Base-by-base conservation (phyloP, 495 filamentous ascomycete species). In the Penicillium canescens region DNA sequence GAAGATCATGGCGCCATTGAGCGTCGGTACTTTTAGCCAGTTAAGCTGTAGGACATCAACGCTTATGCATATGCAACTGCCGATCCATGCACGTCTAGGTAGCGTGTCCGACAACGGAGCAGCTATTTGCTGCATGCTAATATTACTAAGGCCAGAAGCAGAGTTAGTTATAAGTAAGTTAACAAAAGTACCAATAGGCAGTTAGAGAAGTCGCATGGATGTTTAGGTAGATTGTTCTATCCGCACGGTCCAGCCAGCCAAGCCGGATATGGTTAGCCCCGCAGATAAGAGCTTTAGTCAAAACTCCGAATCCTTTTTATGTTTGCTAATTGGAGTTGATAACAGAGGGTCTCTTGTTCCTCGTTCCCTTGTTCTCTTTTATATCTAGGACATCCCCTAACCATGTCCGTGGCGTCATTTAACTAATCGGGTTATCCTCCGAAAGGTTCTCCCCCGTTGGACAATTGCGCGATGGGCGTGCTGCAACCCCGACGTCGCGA, bases 401-500 rank as follows among this genome's bases (percentile, higher is more conserved):
- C 38, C 28, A 31, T 31, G 28, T 31, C 9, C 8, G 5, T 31
- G 28, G 28, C 28, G 24, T 26, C 24, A 18, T 18, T 18, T 7
- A 6, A 31, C 8, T 46, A 31, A 46, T 18, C 43, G 16, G 24
- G 18, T 31, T 46, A 31, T 46, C 56, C 50, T 52, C 56, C 60
- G 52, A 49, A 49, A 6, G 4, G 14, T 40, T 47, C 18, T 18
- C 11, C 42, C 14, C 47, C 43, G 42, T 42, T 42, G 38, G 18
- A 23, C 39, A 14, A 24, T 61, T 59, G 54, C 52, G 56, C 54
- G 38, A 76, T 76, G 73, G 70, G 65, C 24, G 68, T 74, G 21
- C 52, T 76, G 49, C 62, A 69, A 46, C 59, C 68, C 45, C 70
- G 70, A 35, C 71, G 73, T 50, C 63, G 67, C 54, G 67, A 73